Evolutionary conservation across 2,329 filamentous ascomycete genomes (phyloP).

Genomic region (Plectosphaerella cucumerina): DNA sequence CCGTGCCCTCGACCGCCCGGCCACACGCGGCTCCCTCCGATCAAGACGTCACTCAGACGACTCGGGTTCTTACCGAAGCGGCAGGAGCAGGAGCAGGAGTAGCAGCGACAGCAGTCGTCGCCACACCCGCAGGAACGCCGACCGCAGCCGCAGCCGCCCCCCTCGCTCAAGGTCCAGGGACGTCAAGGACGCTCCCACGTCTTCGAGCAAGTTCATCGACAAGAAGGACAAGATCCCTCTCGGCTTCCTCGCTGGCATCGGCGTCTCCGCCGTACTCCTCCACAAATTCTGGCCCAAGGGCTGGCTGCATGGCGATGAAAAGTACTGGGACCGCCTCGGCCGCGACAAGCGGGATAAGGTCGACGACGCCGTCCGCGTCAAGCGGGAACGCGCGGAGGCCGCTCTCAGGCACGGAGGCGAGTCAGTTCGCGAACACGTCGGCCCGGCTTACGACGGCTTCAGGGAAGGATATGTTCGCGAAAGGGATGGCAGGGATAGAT

Average conservation of each 20-base stretch:
- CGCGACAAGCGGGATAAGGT: background rate
- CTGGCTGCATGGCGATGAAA: conserved; percentile 19
- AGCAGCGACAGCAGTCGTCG: background rate
- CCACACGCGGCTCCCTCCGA: background rate
- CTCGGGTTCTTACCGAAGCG: background rate
- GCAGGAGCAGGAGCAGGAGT: background rate
- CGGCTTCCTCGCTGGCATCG: conserved; percentile 27
- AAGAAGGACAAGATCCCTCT: conserved; percentile 21
- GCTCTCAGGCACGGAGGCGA: conserved; percentile 1
- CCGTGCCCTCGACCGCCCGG: background rate
- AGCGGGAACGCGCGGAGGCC: conserved; percentile 4
- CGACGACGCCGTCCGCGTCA: conserved; percentile 2
- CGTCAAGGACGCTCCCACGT: background rate
- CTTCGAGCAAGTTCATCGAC: background rate
- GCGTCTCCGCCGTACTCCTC: conserved; percentile 27
- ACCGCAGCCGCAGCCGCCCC: background rate
- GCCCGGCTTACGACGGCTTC: conserved; percentile 12
- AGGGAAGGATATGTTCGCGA: conserved; percentile 11
- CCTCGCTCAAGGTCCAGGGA: background rate
- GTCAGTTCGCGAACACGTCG: conserved; percentile 9
- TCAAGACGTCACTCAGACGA: background rate
- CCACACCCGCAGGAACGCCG: background rate
- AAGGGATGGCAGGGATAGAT: conserved; percentile 2
- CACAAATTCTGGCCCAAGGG: conserved; percentile 31
- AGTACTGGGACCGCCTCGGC: conserved; percentile 21